Evolutionary conservation across 129 eudicot species (phyloP).

Genomic region (Kitagawia praeruptora): DNA sequence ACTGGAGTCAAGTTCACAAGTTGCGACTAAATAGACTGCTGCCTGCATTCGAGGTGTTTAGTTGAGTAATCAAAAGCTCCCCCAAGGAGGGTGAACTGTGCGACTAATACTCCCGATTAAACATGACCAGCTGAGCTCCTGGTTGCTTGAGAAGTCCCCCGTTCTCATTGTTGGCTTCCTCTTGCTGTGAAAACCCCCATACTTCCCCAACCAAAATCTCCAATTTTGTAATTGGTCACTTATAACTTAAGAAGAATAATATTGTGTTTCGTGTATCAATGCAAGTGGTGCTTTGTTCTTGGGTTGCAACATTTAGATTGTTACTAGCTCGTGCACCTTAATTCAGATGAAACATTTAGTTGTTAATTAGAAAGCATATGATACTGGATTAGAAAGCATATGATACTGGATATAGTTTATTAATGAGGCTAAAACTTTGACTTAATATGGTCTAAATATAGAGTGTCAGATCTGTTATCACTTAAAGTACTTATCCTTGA

Average conservation of each 20-base stretch:
- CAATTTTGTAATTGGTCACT: not conserved
- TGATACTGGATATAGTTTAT: too few relatives aligned
- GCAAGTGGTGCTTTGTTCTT: not conserved
- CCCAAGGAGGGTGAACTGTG: not conserved
- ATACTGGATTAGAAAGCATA: too few relatives aligned
- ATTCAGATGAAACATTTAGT: not conserved
- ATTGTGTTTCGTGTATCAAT: not conserved
- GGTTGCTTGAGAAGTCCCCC: not conserved
- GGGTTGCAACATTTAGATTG: not conserved
- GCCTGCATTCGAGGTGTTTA: not conserved
- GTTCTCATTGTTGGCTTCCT: not conserved
- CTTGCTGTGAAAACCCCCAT: not conserved
- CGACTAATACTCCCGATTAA: not conserved
- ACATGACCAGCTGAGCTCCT: conserved; percentile 2
- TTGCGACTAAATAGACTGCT: not conserved
- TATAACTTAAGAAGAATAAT: not conserved
- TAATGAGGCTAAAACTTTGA: too few relatives aligned
- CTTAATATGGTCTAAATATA: too few relatives aligned
- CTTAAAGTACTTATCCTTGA: too few relatives aligned
- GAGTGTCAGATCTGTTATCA: too few relatives aligned
- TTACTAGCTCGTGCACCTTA: not conserved
- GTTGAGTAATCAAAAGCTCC: not conserved
- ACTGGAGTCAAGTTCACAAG: not conserved
- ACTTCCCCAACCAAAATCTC: not conserved
- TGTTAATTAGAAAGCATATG: too few relatives aligned